Base-by-base conservation (phyloP, 2,329 filamentous ascomycete genomes). In the Chrysosporium keratinophilum region DNA sequence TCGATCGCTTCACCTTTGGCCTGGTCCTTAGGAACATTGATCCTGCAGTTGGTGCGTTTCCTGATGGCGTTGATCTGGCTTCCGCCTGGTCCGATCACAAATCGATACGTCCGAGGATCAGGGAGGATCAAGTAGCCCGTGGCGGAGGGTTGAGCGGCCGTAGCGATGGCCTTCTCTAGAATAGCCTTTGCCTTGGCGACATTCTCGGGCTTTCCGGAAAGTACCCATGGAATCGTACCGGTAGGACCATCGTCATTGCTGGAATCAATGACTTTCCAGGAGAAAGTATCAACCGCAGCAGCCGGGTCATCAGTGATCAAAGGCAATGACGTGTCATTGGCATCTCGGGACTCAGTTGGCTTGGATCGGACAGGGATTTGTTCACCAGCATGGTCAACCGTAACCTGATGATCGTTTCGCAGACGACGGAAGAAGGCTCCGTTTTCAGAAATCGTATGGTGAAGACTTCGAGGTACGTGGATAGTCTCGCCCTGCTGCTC, bases 351-450 rank as follows among this genome's bases (percentile, higher is more conserved):
- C 55, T 76, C 71, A 55, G 72, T 63, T 41, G 79, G 71, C 28
- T 73, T 68, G 9, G 85, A 79, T 72, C 84, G 89, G 39, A 82
- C 68, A 5, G 93, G 93, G 3, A 86, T 75, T 54, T 84, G 74
- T 56, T 93, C 82, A 43, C 90, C 89, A 53, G 82, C 87, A 67
- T 97, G 93, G 69, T 97, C 90, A 51, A 98, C 86, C 0, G 85
- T 93, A 60, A 98, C 88, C 61, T 87, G 84, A 71, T 87, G 79
- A 65, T 96, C 87, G 69, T 83, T 90, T 59, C 86, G 83, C 41
- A 98, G 82, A 63, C 83, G 85, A 60, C 91, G 87, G 85, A 97
- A 96, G 74, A 97, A 87, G 62, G 89, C 84, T 1, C 91, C 93
- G 59, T 91, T 90, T 67, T 95, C 91, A 9, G 70, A 61, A 61